Evolutionary conservation across 345 rosid genomes (phyloP), one percentile per base, ranked within the genome.

Genomic region (Diplotaxis tenuifolia): DNA sequence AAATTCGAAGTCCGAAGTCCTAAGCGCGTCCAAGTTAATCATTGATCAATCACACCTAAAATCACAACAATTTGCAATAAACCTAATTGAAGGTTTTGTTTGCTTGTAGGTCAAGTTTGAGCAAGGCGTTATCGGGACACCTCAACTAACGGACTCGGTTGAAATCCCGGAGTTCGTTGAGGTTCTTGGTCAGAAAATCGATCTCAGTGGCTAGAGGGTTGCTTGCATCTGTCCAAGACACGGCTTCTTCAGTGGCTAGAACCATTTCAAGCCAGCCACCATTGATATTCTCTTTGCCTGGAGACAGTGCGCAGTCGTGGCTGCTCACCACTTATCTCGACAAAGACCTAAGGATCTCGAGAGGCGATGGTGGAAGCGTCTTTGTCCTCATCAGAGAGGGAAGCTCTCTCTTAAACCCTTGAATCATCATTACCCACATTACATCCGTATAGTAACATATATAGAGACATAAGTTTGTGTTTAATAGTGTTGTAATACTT

Each of bases 181-280:
- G 29, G 82, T 94, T 65, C 69, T 94, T 7, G 98, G 98, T n/a
- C 98, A 91, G 62, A 91, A 80, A 65, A 80, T 91, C 5, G 96
- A 91, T 62, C 89, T 94, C 14, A 58, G 85, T 9, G 93, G 96
- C 9, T 23, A 89, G 73, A 84, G 96, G 96, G 23, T 10, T 91
- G 69, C 72, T 91, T 65, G 79, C 87, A 78, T 85, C 97, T 0
- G 82, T 94, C 62, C 97, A 94, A 75, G 95, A 88, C 81, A 88
- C 97, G 0, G 96, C 96, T 73, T 88, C 86, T 6, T 84, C 93
- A 1, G 90, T 94, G 28, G 93, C 89, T 49, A 88, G 71, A 84
- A 86, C 96, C 36, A 87, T 94, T 70, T 94, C 98, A 74, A 91
- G 83, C 86, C 97, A 79, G 50, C 98, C 97, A 8, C 98, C 98